phyloP scores from a whole-genome alignment of 1,284 basidiomycete genomes.

The Lentinus polychrous region DNA sequence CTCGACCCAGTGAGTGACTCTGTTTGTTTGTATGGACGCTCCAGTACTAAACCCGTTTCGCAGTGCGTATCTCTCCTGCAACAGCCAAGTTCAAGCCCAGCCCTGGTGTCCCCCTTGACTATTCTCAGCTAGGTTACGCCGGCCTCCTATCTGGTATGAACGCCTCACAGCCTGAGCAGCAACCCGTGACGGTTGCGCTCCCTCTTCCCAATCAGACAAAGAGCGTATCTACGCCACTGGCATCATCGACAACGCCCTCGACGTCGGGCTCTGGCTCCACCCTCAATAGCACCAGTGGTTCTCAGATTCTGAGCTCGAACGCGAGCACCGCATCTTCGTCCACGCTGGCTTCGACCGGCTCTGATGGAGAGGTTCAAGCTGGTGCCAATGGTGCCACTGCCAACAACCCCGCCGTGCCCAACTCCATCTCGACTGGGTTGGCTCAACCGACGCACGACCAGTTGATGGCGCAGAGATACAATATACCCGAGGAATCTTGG shows the following conservation, averaged over 20 bases:
- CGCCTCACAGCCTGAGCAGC: constrained; percentile 6
- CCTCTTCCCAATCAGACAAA: constrained; percentile 43
- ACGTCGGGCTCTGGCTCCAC: constrained; percentile 28
- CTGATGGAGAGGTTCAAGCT: constrained; percentile 32
- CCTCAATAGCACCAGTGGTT: constrained; percentile 32
- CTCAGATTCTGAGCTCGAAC: constrained; percentile 49
- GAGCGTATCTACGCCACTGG: constrained; percentile 65
- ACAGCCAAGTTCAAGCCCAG: constrained; percentile 78
- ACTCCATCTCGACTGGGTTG: constrained; percentile 36
- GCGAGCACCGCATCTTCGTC: constrained; percentile 44
- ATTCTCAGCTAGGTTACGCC: constrained; percentile 43
- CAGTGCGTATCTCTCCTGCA: constrained; percentile 86
- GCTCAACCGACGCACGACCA: constrained; percentile 35
- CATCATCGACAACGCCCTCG: constrained; percentile 27
- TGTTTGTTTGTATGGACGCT: constrained; percentile 1
- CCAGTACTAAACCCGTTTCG: constrained; percentile 14
- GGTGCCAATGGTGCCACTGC: constrained; percentile 9
- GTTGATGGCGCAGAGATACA: constrained; percentile 40
- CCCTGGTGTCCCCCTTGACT: constrained; percentile 36
- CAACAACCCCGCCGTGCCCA: constrained; percentile 13
- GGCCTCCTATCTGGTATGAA: constrained; percentile 6
- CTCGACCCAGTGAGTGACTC: constrained; percentile 65
- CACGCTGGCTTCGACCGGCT: constrained; percentile 35
- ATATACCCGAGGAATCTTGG: constrained; percentile 69
- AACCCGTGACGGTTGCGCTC: constrained; percentile 37